Evolutionary conservation across 2,329 filamentous ascomycete genomes (phyloP), one percentile per base, ranked within the genome.

Genomic region (Coniochaeta ligniaria): DNA sequence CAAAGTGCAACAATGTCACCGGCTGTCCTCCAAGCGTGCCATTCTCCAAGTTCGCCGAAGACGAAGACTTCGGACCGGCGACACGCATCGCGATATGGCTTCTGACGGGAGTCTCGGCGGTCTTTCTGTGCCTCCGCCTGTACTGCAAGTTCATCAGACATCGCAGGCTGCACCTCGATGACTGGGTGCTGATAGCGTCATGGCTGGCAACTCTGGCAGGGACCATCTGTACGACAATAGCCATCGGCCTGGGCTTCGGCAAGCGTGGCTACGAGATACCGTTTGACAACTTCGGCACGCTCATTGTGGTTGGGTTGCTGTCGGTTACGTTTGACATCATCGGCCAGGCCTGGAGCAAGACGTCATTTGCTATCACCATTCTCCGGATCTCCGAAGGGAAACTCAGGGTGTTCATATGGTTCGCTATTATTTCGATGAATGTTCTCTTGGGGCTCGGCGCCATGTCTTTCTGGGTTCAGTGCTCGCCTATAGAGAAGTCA

Each of bases 221-320:
- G 16, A 59, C 62, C 12, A 63, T 67, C n/a, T 60, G 58, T 47
- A 67, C 62, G 43, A 63, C 65, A 50, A n/a, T 65, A 5, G 61
- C 61, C 50, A 62, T 66, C 59, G 58, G 63, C 31, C 50, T 63
- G 6, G 66, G 64, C 3, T 66, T 63, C 58, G 66, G 64, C 17
- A 65, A 66, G 31, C 66, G 65, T 20, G 55, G 62, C 28, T 64
- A 63, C 61, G 60, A 66, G 47, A 65, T 66, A 17, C 64, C 62
- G 11, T 60, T 54, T 12, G 17, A 36, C 11, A 63, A 63, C 47
- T 52, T 66, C 36, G 61, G 64, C 62, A 60, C 64, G 52, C 59
- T 66, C 57, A 63, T 60, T 28, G 57, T 66, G 17, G 59, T 66
- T 31, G 64, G 64, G 11, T 61, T 64, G 57, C 63, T 66, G 33